Percentiles rank a stretch among this genome's conserved stretches.
These are phyloP conservation scores for Nicotiana tomentosiformis DNA, from an alignment of 257 asterid species.

Conservation along the genomic window DNA sequence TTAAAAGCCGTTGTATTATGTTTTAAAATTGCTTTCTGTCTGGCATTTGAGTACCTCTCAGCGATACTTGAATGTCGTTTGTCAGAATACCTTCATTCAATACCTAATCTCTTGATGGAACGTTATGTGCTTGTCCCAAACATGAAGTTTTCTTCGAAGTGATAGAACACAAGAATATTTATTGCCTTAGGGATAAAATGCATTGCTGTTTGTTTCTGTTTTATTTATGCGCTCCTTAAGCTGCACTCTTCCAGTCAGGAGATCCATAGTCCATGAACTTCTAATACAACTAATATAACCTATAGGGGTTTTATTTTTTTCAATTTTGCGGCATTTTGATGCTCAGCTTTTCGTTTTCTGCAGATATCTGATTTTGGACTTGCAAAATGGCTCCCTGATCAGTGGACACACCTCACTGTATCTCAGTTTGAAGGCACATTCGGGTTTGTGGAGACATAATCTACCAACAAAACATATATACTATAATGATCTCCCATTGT, in stretches of 20 bases:
- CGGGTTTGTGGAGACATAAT: slow-evolving; percentile 40
- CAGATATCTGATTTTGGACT: slow-evolving; percentile 98
- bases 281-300: background rate
- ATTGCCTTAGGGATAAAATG: background rate
- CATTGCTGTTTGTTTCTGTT: background rate
- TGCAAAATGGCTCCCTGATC: slow-evolving; percentile 98
- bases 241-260: background rate
- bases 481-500: background rate
- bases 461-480: background rate
- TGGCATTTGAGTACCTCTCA: background rate
- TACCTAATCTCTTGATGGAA: background rate
- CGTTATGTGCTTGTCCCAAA: background rate
- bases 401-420: slow-evolving; percentile 85
- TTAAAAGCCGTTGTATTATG: background rate
- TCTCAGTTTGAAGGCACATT: slow-evolving; percentile 94
- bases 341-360: slow-evolving; percentile 20
- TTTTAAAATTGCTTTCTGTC: background rate
- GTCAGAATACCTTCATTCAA: background rate
- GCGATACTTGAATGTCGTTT: background rate
- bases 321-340: slow-evolving; percentile 4
- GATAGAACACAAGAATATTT: background rate
- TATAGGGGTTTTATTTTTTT: background rate
- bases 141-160: background rate
- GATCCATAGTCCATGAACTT: background rate
- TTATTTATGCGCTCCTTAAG: background rate